phyloP scores from a whole-genome alignment of 148 eudicot genomes.

The Rhododendron kiyosumense region DNA sequence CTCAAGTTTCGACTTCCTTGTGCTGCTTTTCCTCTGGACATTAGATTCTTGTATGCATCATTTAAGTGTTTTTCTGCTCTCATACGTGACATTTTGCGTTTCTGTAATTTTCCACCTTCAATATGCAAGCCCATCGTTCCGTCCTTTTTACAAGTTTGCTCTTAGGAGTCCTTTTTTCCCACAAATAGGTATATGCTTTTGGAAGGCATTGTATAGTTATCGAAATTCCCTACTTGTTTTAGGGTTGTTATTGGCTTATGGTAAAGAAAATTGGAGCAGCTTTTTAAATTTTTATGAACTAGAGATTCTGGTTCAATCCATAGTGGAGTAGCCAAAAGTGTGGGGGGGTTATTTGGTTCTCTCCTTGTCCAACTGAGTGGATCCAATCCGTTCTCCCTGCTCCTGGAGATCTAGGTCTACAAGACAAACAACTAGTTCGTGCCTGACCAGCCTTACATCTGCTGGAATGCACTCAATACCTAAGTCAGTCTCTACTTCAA shows the following conservation, averaged over 20 bases:
- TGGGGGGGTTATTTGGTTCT: not conserved
- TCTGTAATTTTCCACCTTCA: not conserved
- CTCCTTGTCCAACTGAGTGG: not conserved
- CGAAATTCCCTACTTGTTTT: not conserved
- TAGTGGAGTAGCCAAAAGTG: not conserved
- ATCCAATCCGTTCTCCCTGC: not conserved
- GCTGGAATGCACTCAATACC: not conserved
- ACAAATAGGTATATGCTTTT: not conserved
- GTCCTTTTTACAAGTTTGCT: not conserved
- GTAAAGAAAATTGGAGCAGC: not conserved
- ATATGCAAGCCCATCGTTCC: not conserved
- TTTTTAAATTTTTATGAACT: not conserved
- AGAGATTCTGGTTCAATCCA: not conserved
- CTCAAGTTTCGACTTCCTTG: not conserved
- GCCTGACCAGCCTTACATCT: not conserved
- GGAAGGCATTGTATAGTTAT: not conserved
- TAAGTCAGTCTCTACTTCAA: not conserved
- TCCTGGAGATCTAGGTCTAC: too few relatives aligned
- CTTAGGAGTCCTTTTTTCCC: not conserved
- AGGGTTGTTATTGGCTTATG: not conserved
- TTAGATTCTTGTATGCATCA: not conserved
- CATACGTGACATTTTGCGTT: not conserved
- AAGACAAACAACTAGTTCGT: too few relatives aligned
- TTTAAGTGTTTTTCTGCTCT: not conserved
- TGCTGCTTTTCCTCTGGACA: not conserved